Base-by-base conservation (phyloP, 2,329 filamentous ascomycete genomes). In the Arthroderma uncinatum region DNA sequence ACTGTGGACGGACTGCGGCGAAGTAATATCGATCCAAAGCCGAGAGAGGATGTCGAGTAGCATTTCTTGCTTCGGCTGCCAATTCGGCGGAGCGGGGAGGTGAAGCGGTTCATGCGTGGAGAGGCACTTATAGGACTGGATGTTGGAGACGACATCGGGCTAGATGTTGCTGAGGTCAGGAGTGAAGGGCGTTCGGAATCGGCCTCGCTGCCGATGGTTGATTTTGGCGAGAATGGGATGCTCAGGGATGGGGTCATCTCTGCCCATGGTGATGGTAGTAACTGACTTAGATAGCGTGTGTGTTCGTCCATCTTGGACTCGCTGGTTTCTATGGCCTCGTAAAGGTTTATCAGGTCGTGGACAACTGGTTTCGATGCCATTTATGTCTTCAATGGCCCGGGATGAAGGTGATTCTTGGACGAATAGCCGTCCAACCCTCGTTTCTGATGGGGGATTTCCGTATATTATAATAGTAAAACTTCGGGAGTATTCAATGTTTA, bases 1-100 rank as follows among this genome's bases (percentile, higher is more conserved):
- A 75, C 69, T 8, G 71, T 68, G 4, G 74, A 76, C 2, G 72
- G 73, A 14, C 72, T 68, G 25, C 70, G 70, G 30, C 74, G 72
- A 5, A 76, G 64, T 3, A 71, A 62, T 56, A 67, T 60, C 1
- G 66, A 65, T 6, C 67, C 66, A 10, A 67, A 63, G 50, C 64
- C 66, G 53, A 68, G 64, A 4, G 69, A 63, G 12, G 65, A 62
- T 54, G 67, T 61, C 55, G 66, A 66, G 57, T 66, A 66, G 58
- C 67, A 64, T 59, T 67, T 65, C 37, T 63, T 63, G 47, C 64
- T 65, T 56, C 66, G 64, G 14, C 62, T 58, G 30, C 60, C 55
- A 57, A 44, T 58, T 55, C 59, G 60, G 40, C 60, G 48, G 23
- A 57, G 16, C 50, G 64, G 60, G 57, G 61, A 55, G 48, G 64